Evolutionary conservation across 768 basidiomycete species (phyloP), one percentile per base, ranked within the genome.

Genomic region (Mrakia blollopis): DNA sequence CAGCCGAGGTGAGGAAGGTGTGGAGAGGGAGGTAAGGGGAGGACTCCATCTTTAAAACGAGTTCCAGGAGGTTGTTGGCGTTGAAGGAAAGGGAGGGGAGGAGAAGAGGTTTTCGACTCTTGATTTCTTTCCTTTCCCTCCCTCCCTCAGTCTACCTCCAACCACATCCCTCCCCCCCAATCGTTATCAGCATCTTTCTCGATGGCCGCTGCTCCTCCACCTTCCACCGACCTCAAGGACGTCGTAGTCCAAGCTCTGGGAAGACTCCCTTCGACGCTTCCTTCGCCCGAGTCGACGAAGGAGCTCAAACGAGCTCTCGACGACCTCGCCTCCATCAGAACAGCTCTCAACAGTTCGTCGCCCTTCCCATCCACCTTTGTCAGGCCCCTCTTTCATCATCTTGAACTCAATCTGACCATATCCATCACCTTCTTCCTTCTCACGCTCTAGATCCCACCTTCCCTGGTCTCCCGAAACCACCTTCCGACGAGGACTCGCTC

Each of bases 11-110:
- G 52, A 72, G 71, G 57, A 77, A 73, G 32, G 57, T 61, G 61
- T 72, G 65, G 25, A 77, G 67, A 16, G 72, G n/a, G 25, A 61
- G 61, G 37, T 77, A 77, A 39, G 76, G 63, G 25, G 72, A 72
- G 72, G 41, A 62, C 70, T 72, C 70, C 76, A 77, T 77, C 28
- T n/a, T 69, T 32, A 39, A n/a, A 18, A 14, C 13, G 44, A 50
- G 68, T 69, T 44, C 41, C 23, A 25, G 5, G 65, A 68, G 65
- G 47, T 50, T 50, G 47, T 50, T 50, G 47, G 18, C 11, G 57
- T 57, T 57, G 57, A 10, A n/a, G 25, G 57, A 3, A 65, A 65
- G 62, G 30, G 28, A 63, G 37, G 7, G 28, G 62, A 9, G 30
- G 62, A 32, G 14, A 41, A 18, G 16, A 65, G 32, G 63, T 16